phyloP scores from a whole-genome alignment of 1,139 yeast genomes.

The Pichia sp. region DNA sequence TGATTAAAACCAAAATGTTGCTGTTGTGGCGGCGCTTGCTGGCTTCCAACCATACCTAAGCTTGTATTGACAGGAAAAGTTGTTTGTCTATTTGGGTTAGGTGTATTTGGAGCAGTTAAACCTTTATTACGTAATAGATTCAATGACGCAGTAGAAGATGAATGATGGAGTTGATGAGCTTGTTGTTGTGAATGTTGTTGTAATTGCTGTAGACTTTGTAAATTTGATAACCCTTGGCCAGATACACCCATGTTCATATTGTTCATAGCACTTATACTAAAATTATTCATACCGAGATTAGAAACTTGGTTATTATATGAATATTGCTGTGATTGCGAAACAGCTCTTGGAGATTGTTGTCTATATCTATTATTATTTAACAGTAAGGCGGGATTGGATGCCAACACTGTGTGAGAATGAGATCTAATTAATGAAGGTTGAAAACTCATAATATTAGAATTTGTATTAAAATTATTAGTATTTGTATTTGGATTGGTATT shows the following conservation, averaged over 20 bases:
- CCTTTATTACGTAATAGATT: constrained; percentile 23
- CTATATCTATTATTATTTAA: constrained; percentile 27
- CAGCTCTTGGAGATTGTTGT: constrained; percentile 30
- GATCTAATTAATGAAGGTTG: constrained; percentile 27
- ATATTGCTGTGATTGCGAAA: constrained; percentile 20
- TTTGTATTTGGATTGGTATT: neutral
- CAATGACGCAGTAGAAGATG: constrained; percentile 28
- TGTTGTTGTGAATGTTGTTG: constrained; percentile 22
- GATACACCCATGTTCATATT: too few species aligned
- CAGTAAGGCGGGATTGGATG: constrained; percentile 23
- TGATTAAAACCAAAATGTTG: constrained; percentile 14
- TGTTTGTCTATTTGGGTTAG: constrained; percentile 17
- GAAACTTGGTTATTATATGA: constrained; percentile 16
- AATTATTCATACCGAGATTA: constrained; percentile 2
- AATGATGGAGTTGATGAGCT: constrained; percentile 24
- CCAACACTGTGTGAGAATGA: constrained; percentile 27
- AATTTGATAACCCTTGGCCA: too few species aligned
- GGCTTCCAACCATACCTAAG: constrained; percentile 3
- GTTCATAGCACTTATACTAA: neutral
- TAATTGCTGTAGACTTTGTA: constrained; percentile 9
- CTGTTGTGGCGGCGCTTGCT: too few species aligned
- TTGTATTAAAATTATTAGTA: too few species aligned
- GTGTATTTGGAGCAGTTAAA: constrained; percentile 20
- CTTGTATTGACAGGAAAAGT: constrained; percentile 12
- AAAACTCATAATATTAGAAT: neutral